Percentiles rank a stretch among this genome's conserved stretches.
phyloP scores from a whole-genome alignment of 805 yeast genomes.

The Kluyveromyces dobzhanskii region DNA sequence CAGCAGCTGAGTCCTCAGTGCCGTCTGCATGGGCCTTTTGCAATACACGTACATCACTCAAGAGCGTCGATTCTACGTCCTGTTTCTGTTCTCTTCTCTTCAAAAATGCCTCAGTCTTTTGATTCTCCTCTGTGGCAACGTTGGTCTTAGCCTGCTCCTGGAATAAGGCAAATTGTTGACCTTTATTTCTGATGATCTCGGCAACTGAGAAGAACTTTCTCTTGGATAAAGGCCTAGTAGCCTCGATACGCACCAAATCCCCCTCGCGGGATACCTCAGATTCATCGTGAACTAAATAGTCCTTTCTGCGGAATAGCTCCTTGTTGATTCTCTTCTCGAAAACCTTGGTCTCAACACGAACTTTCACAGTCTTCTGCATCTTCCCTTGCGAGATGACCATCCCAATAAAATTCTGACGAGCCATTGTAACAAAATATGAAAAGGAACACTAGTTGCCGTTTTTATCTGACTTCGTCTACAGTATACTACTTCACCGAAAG shows the following conservation, averaged over 20 bases:
- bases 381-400: conserved; percentile 93
- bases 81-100: conserved; percentile 36
- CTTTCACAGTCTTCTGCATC: conserved; percentile 93
- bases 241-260: conserved; percentile 87
- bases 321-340: conserved; percentile 68
- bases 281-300: conserved; percentile 89
- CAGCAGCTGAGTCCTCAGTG: conserved; percentile 30
- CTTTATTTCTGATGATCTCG: conserved; percentile 79
- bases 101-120: conserved; percentile 46
- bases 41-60: conserved; percentile 23
- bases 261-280: conserved; percentile 89
- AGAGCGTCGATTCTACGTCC: conserved; percentile 19
- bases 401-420: conserved; percentile 85
- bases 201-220: conserved; percentile 85
- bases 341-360: conserved; percentile 69
- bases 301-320: conserved; percentile 69
- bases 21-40: conserved; percentile 25
- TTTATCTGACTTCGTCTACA: too few species aligned
- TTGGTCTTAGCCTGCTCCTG: conserved; percentile 61
- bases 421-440: too few species aligned
- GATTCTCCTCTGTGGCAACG: conserved; percentile 59
- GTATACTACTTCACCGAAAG: too few species aligned
- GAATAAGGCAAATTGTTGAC: conserved; percentile 83
- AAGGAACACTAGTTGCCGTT: too few species aligned
- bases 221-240: conserved; percentile 76